Evolutionary conservation across 1,284 basidiomycete genomes (phyloP).

Genomic region (Ceratobasidium sp.): DNA sequence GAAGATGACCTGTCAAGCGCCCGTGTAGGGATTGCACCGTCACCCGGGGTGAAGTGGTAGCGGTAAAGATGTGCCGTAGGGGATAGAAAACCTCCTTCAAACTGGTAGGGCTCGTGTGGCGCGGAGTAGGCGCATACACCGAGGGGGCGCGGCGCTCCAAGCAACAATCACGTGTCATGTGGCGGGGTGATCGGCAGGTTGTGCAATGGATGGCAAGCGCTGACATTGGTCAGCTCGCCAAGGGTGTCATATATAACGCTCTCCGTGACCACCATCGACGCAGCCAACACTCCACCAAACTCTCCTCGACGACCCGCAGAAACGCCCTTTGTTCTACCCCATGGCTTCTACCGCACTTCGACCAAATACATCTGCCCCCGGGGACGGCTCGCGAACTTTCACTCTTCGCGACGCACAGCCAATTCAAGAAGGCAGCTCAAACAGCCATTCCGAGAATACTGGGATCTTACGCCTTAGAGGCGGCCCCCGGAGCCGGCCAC

Average conservation of each 20-base stretch:
- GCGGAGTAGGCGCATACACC: neutral
- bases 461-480: constrained; percentile 66
- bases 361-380: constrained; percentile 53
- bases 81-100: too few relatives aligned
- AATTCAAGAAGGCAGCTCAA: constrained; percentile 50
- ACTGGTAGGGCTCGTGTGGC: too few relatives aligned
- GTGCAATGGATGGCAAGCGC: constrained; percentile 1
- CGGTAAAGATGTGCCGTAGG: too few relatives aligned
- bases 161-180: neutral
- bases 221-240: constrained; percentile 5
- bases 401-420: constrained; percentile 62
- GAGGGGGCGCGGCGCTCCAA: neutral
- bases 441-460: constrained; percentile 32
- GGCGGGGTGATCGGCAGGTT: constrained; percentile 18
- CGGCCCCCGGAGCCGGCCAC: constrained; percentile 58
- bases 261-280: neutral
- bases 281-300: neutral
- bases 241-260: constrained; percentile 26
- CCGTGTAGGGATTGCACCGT: too few relatives aligned
- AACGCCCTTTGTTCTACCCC: constrained; percentile 6
- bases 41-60: too few relatives aligned
- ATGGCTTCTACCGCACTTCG: constrained; percentile 46
- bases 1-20: too few relatives aligned
- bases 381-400: constrained; percentile 69
- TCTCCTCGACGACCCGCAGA: neutral